phyloP scores from a whole-genome alignment of 495 filamentous ascomycete species.

The Pyrenula massariospora region DNA sequence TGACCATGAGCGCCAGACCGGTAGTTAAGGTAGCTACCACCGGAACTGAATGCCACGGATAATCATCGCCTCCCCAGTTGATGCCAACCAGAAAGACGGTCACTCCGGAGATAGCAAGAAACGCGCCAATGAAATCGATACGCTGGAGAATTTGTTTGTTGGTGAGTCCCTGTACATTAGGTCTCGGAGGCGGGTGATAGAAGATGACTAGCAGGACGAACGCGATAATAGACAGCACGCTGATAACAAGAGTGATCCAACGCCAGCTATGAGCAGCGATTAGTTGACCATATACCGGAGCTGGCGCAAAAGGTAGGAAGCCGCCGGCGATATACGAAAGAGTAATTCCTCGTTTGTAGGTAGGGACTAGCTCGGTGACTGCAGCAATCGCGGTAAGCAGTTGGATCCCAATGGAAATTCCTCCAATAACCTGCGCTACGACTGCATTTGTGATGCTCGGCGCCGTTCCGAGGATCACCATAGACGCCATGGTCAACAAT shows the following conservation, averaged over 20 bases:
- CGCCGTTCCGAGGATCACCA: not conserved
- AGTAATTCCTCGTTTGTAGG: not conserved
- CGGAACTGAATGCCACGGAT: not conserved
- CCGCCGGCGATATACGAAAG: not conserved
- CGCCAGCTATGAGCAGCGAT: not conserved
- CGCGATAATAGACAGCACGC: not conserved
- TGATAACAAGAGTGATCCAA: not conserved
- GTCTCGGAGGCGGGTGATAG: conserved; percentile 1
- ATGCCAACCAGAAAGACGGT: not conserved
- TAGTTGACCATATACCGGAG: not conserved
- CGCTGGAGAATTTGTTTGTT: not conserved
- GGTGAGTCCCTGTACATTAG: conserved; percentile 1
- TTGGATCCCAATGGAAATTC: not conserved
- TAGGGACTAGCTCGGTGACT: not conserved
- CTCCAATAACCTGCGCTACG: not conserved
- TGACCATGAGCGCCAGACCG: not conserved
- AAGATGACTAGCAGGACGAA: not conserved
- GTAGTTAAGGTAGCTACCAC: not conserved
- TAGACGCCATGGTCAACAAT: not conserved
- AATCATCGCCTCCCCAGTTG: conserved; percentile 1
- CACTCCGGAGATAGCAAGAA: not conserved
- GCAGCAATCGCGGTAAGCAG: not conserved
- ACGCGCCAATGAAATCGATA: not conserved
- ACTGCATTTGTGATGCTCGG: not conserved
- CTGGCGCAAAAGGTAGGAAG: conserved; percentile 1